phyloP scores from a whole-genome alignment of 1,284 basidiomycete species.

The Apiotrichum siamense region DNA sequence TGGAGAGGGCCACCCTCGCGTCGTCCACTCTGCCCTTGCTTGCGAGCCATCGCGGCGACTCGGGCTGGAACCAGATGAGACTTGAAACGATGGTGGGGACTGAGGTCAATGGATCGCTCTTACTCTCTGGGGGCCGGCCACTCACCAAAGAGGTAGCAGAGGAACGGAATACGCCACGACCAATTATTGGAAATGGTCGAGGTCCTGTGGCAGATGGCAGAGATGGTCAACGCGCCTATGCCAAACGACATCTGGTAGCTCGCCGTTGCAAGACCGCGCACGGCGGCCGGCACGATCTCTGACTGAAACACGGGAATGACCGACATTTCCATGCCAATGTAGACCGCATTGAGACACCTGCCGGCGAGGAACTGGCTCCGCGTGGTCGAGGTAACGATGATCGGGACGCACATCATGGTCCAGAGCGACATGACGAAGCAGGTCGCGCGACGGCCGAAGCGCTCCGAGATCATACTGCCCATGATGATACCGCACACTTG shows the following conservation, averaged over 20 bases:
- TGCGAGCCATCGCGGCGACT: conserved; percentile 25
- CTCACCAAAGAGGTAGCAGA: conserved; percentile 9
- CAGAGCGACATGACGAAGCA: conserved; percentile 15
- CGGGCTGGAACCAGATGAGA: conserved; percentile 20
- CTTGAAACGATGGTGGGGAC: conserved; percentile 1
- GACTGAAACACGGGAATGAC: conserved; percentile 13
- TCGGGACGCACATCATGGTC: conserved; percentile 7
- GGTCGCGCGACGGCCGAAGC: conserved; percentile 13
- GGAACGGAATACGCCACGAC: conserved; percentile 13
- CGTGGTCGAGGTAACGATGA: conserved; percentile 9
- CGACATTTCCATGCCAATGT: conserved; percentile 19
- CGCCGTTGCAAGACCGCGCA: conserved; percentile 13
- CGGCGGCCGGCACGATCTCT: conserved; percentile 13
- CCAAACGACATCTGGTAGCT: conserved; percentile 16
- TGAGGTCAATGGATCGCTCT: conserved; percentile 17
- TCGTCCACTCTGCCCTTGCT: conserved; percentile 15
- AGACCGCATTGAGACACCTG: conserved; percentile 11
- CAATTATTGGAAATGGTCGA: conserved; percentile 7
- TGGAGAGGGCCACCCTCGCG: conserved; percentile 13
- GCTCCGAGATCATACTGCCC: conserved; percentile 8
- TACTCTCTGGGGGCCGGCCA: background rate
- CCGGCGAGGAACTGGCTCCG: conserved; percentile 7
- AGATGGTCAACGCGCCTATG: conserved; percentile 10
- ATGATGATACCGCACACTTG: conserved; percentile 5
- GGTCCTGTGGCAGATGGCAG: conserved; percentile 7